Evolutionary conservation across 2,329 filamentous ascomycete species (phyloP).

Genomic region (Dryadomyces quercivorus): DNA sequence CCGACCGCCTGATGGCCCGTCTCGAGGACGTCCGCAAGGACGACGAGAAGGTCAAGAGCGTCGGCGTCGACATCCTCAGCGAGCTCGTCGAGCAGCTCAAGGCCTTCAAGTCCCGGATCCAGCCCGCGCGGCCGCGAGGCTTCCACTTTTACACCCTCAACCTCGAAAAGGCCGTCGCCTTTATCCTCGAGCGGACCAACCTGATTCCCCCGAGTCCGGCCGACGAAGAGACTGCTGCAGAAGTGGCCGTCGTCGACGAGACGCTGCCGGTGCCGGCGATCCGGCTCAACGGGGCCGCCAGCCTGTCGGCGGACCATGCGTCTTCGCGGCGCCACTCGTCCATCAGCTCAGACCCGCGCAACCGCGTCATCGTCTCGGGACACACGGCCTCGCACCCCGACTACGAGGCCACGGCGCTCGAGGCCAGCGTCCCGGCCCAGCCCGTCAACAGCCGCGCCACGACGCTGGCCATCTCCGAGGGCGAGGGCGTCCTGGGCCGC

Average conservation of each 20-base stretch:
- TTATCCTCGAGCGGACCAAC: constrained; percentile 76
- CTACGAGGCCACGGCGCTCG: constrained; percentile 62
- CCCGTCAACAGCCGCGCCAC: constrained; percentile 68
- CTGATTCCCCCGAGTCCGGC: constrained; percentile 55
- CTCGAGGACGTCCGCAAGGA: constrained; percentile 64
- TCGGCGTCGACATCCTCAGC: constrained; percentile 70
- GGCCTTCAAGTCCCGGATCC: constrained; percentile 39
- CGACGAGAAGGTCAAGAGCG: constrained; percentile 68
- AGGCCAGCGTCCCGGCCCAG: constrained; percentile 64
- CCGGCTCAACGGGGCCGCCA: constrained; percentile 35
- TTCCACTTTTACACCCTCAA: constrained; percentile 99
- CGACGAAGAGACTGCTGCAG: constrained; percentile 32
- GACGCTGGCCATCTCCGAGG: constrained; percentile 87
- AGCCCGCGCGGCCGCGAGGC: constrained; percentile 48
- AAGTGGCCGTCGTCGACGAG: constrained; percentile 39
- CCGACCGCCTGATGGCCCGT: constrained; percentile 54
- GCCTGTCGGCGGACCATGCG: constrained; percentile 21
- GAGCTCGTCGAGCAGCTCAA: constrained; percentile 76
- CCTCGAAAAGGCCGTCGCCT: constrained; percentile 87
- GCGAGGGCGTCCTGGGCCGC: constrained; percentile 74
- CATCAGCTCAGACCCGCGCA: constrained; percentile 73
- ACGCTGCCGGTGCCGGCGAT: constrained; percentile 31
- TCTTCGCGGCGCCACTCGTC: constrained; percentile 57
- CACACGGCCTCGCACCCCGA: constrained; percentile 45
- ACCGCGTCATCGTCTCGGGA: constrained; percentile 71